These are phyloP conservation scores for Phytophthora boehmeriae DNA, from an alignment of 352 stramenopile species.

Conservation along the genomic window DNA sequence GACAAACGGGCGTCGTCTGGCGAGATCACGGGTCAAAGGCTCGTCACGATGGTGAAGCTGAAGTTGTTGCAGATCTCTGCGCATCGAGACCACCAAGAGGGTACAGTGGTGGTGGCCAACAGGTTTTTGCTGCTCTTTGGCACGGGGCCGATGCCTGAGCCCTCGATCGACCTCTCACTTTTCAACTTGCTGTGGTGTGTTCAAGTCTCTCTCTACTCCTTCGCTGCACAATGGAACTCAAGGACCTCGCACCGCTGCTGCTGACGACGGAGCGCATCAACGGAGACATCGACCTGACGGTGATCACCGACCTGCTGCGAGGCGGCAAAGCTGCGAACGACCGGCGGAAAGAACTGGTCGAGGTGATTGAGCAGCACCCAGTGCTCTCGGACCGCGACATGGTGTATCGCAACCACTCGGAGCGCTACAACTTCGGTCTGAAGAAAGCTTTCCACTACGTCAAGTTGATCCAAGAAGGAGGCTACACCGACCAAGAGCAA, in stretches of 20 bases:
- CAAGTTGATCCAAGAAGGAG: not conserved
- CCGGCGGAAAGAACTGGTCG: not conserved
- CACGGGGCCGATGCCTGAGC: no score
- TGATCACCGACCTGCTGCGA: not conserved
- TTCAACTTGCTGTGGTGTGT: not conserved
- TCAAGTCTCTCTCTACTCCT: not conserved
- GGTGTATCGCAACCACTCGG: conserved; percentile 2
- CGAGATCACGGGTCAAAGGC: not conserved
- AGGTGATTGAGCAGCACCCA: not conserved
- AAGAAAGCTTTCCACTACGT: conserved; percentile 7
- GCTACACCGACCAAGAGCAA: conserved; percentile 1
- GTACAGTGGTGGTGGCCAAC: not conserved
- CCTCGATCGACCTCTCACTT: not conserved
- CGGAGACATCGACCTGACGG: not conserved
- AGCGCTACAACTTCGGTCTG: conserved; percentile 5
- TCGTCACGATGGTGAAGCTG: not conserved
- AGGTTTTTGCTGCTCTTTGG: no score
- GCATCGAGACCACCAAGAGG: conserved; percentile 2
- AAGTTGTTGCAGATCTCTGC: not conserved
- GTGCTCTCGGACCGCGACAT: conserved; percentile 2
- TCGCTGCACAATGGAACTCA: conserved; percentile 4
- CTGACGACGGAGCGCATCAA: not conserved
- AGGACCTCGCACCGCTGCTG: conserved; percentile 3
- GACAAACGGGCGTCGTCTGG: not conserved
- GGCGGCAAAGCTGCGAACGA: conserved; percentile 1